A percentile compares a stretch with the other conserved stretches of the same genome.
These are phyloP conservation scores for Cercospora zeae-maydis DNA, from an alignment of 2,329 filamentous ascomycete species.

Conservation along the genomic window DNA sequence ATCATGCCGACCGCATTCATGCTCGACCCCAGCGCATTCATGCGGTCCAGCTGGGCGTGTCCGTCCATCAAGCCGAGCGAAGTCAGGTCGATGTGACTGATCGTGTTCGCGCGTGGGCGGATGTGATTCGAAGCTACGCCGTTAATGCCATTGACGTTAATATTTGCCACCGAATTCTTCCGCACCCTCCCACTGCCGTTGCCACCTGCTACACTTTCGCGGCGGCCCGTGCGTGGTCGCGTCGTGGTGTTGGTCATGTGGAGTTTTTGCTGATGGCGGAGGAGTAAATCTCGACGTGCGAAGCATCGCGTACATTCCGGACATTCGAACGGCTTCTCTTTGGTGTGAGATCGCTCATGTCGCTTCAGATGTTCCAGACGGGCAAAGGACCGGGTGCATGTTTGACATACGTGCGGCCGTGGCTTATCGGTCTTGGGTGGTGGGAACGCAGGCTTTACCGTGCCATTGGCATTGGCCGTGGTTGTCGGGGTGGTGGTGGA, in stretches of 20 bases:
- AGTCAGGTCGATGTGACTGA: conserved; percentile 81
- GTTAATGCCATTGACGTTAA: conserved; percentile 47
- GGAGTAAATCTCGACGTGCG: conserved; percentile 81
- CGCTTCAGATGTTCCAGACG: conserved; percentile 94
- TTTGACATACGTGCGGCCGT: conserved; percentile 86
- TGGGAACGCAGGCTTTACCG: conserved; percentile 53
- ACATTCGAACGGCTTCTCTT: conserved; percentile 98
- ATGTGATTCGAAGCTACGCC: conserved; percentile 53
- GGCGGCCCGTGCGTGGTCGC: conserved; percentile 73
- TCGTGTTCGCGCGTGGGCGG: conserved; percentile 92
- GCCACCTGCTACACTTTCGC: conserved; percentile 79
- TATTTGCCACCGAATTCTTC: conserved; percentile 82
- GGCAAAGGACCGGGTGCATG: conserved; percentile 88
- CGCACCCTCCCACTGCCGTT: conserved; percentile 70
- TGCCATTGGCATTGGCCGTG: conserved; percentile 17
- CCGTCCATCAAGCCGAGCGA: conserved; percentile 56
- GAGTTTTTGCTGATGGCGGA: conserved; percentile 97
- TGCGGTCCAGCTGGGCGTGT: conserved; percentile 27
- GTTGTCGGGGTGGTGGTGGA: conserved; percentile 2
- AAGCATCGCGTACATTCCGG: conserved; percentile 93
- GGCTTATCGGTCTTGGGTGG: conserved; percentile 97
- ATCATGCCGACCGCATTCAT: conserved; percentile 48
- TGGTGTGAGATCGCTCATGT: conserved; percentile 95
- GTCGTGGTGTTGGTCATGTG: conserved; percentile 90
- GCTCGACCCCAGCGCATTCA: conserved; percentile 29